Evolutionary conservation across 768 basidiomycete species (phyloP), one percentile per base, ranked within the genome.

Genomic region (Hortiboletus campestris): DNA sequence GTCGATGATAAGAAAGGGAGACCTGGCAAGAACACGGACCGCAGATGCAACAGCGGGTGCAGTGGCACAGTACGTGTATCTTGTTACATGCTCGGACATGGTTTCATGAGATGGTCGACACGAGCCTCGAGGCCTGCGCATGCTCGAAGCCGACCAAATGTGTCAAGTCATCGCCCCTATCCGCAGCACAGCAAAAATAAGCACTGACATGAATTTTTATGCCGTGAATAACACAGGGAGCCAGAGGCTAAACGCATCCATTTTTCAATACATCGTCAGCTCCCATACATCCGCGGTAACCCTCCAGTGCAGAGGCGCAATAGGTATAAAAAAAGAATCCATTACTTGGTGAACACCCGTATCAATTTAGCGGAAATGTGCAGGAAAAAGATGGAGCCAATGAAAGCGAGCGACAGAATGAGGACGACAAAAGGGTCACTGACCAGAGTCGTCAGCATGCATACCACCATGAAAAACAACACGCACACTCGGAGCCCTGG

Each of bases 351-450:
- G 74, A 96, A 92, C 44, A 85, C 84, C 59, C 91, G 86, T 72
- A 96, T 91, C 72, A 96, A 80, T 78, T 96, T 96, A 63, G 94
- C 93, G 42, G 92, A 89, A 71, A 97, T 96, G 73, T 98, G 95
- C 40, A 97, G 88, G 87, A 96, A 97, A 85, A 98, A 97, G 71
- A 97, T 96, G 55, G 94, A 96, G 38, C 88, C 94, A 76, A 98
- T 97, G 81, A 98, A 98, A 19, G 91, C 91, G 50, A 98, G 84
- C 35, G 95, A 96, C 19, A 98, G 85, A 64, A 98, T 89, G 57
- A 98, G 85, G 60, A 97, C 94, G 64, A 97, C 94, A 77, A 92
- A 98, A 5, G 95, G 95, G 74, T 98, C 95, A 59, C 94, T 98
- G 44, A 1, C 13, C 38, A 22, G 19, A 28, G 32, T 25, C 52